phyloP scores from a whole-genome alignment of 2,329 filamentous ascomycete genomes.

The Fusarium sacchari region DNA sequence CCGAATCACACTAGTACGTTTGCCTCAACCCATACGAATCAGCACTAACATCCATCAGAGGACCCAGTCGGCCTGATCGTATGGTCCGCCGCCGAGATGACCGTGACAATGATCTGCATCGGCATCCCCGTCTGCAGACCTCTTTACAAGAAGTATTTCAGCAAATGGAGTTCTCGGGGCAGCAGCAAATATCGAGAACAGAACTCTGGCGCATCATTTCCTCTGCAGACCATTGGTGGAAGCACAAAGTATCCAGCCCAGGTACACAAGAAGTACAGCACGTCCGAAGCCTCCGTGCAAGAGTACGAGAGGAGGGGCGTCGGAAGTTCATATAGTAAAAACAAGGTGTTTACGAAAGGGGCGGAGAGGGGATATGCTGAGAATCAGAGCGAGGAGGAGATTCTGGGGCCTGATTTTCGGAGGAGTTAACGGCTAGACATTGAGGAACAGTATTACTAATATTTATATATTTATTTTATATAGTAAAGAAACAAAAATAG shows the following conservation, averaged over 20 bases:
- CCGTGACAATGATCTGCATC: constrained; percentile 53
- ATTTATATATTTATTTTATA: accelerated
- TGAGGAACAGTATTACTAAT: neutral
- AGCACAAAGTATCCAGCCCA: neutral
- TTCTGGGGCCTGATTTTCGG: constrained; percentile 31
- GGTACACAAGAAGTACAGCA: neutral
- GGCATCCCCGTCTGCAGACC: constrained; percentile 53
- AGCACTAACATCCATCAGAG: constrained; percentile 35
- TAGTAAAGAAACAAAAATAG: too few relatives aligned
- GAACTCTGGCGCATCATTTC: constrained; percentile 20
- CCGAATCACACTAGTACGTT: constrained; percentile 34
- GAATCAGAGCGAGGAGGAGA: constrained; percentile 37
- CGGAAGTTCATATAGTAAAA: neutral
- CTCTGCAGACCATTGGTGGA: constrained; percentile 31
- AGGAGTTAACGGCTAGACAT: constrained; percentile 12
- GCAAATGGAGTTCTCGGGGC: constrained; percentile 36
- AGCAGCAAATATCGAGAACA: constrained; percentile 32
- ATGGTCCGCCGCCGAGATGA: constrained; percentile 53
- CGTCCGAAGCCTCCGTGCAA: neutral
- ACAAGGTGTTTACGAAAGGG: neutral
- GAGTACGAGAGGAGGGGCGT: constrained; percentile 19
- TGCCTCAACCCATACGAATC: accelerated
- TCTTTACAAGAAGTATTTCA: constrained; percentile 45
- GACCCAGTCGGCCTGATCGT: constrained; percentile 50
- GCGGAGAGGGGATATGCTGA: neutral